These are phyloP conservation scores for Chrysoporthe cubensis DNA, from an alignment of 2,329 filamentous ascomycete genomes.

Conservation along the genomic window DNA sequence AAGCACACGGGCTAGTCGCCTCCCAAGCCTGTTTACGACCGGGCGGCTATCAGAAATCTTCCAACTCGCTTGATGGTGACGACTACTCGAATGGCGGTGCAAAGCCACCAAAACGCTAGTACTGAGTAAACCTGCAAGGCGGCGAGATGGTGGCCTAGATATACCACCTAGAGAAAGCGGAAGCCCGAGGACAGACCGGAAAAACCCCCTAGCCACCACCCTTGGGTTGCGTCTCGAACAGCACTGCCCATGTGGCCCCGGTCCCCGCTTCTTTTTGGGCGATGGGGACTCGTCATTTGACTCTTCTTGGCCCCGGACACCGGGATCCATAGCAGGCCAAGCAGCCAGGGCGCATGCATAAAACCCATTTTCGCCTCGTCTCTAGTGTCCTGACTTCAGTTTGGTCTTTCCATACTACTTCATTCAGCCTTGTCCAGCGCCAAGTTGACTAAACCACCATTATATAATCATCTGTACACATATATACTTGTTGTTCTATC, in stretches of 20 bases:
- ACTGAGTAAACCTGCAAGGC: background rate
- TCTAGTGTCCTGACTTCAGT: background rate
- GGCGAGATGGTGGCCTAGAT: background rate
- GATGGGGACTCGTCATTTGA: constrained; percentile 7
- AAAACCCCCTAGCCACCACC: background rate
- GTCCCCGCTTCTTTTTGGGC: constrained; percentile 1
- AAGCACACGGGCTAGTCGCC: background rate
- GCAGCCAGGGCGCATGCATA: constrained; percentile 13
- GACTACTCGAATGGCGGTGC: constrained; percentile 6
- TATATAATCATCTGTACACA: constrained; percentile 3
- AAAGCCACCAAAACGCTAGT: background rate
- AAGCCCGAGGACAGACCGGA: background rate
- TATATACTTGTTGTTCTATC: background rate
- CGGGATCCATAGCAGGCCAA: constrained; percentile 13
- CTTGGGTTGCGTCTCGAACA: background rate
- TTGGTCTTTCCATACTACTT: constrained; percentile 12
- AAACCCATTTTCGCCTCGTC: constrained; percentile 14
- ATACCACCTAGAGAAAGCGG: background rate
- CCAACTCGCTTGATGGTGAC: background rate
- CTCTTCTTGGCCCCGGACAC: constrained; percentile 11
- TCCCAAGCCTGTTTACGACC: background rate
- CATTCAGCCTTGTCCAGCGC: constrained; percentile 17
- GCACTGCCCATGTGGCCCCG: background rate
- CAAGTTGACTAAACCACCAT: constrained; percentile 17
- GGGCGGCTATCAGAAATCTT: background rate